Base-by-base conservation (phyloP, 2,329 filamentous ascomycete species). In the Cordyceps tenuipes region DNA sequence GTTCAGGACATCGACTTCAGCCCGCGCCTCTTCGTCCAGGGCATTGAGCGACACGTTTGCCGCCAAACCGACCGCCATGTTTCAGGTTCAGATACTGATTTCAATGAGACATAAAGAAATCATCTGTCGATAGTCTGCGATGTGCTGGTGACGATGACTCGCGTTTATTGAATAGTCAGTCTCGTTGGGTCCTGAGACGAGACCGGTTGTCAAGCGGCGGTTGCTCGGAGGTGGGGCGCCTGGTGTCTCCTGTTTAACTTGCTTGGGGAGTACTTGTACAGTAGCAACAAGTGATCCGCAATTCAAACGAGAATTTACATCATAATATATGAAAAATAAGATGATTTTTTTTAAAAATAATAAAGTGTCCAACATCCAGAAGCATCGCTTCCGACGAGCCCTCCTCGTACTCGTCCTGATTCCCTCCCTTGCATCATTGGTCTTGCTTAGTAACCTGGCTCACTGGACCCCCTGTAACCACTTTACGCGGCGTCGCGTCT, bases 1-100 rank as follows among this genome's bases (percentile, higher is more conserved):
- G 66, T 86, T 87, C 52, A 89, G 77, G 34, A 88, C 85, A 65
- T 89, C 85, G 59, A 89, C 85, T 71, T 88, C 85, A 50, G 85
- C 85, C 61, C 84, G 79, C 49, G 85, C 83, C 73, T 88, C 85
- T 70, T 88, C 85, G 67, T 88, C 85, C 56, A 81, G 75, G 36
- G 80, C 78, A 49, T 70, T 69, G 68, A 81, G 78, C 59, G 77
- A 75, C 63, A 70, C 72, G 43, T 47, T 59, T 58, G 71, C 75
- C 63, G 69, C 70, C 56, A 80, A 65, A 62, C 80, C 80, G 64
- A 82, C 77, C 61, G 81, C 79, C 82, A 84, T 84, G 64, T 36
- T 31, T 49, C 9, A 19, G 41, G 41, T n/a, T 19, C 21, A 6
- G 46, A 15, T 21, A 17, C 12, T n/a, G 34, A 13, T 21, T 21